Evolutionary conservation across 768 basidiomycete species (phyloP).

Genomic region (Termitomyces sp.): DNA sequence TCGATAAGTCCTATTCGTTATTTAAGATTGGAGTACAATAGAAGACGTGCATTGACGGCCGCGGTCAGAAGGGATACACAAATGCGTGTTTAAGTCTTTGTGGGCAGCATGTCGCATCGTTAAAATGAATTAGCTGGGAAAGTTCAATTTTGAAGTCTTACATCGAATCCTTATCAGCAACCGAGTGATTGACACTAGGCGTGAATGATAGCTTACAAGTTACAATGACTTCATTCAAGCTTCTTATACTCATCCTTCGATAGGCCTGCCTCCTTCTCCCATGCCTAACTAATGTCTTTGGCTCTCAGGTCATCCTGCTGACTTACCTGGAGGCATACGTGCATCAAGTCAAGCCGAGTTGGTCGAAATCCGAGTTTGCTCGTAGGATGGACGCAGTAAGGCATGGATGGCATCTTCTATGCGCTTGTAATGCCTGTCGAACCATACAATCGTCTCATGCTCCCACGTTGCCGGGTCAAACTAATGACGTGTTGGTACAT

Average conservation of each 20-base stretch:
- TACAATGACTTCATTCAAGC: neutral
- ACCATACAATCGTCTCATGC: neutral
- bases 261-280: neutral
- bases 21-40: no score
- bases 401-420: neutral
- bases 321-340: neutral
- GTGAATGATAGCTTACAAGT: neutral
- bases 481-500: neutral
- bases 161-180: neutral
- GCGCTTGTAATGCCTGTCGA: neutral
- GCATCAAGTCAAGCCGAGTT: neutral
- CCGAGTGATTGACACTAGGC: neutral
- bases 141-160: neutral
- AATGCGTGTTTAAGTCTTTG: conserved; percentile 1
- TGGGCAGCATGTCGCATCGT: neutral
- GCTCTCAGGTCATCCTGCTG: conserved; percentile 3
- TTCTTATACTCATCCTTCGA: neutral
- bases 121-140: conserved; percentile 3
- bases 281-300: conserved; percentile 4
- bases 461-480: conserved; percentile 1
- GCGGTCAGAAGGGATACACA: neutral
- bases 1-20: no score
- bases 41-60: neutral
- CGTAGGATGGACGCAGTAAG: neutral
- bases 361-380: neutral